Conservation (phyloP, 2,329 filamentous ascomycete genomes). For the Diaporthe batatas region DNA sequence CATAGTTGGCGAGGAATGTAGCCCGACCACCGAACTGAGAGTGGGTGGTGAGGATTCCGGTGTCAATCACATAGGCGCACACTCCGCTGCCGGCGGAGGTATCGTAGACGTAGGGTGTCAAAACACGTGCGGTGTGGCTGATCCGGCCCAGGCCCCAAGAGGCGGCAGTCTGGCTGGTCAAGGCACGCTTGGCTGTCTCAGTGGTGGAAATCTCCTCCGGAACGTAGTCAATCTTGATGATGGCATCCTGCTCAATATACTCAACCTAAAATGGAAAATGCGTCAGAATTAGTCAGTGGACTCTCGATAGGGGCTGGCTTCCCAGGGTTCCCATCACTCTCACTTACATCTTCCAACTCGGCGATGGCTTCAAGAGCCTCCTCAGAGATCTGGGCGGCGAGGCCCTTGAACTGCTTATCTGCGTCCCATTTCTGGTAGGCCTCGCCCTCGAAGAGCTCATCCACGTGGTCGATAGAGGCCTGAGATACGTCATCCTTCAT, state of each 20-base stretch:
- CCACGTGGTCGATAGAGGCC: slow-evolving; percentile 19
- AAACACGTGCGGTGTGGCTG: slow-evolving; percentile 44
- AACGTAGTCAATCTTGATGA: slow-evolving; percentile 19
- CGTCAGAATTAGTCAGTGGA: neutral
- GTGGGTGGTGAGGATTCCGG: slow-evolving; percentile 57
- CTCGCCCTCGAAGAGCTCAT: slow-evolving; percentile 19
- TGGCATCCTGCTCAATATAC: slow-evolving; percentile 29
- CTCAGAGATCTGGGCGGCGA: slow-evolving; percentile 12
- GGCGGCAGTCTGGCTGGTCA: slow-evolving; percentile 25
- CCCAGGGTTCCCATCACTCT: neutral
- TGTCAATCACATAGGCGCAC: slow-evolving; percentile 62
- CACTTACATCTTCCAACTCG: slow-evolving; percentile 23
- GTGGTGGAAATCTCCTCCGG: slow-evolving; percentile 22
- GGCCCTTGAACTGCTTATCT: slow-evolving; percentile 18
- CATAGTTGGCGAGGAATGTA: slow-evolving; percentile 48
- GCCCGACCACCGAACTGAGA: slow-evolving; percentile 49
- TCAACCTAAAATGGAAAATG: neutral
- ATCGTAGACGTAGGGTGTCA: slow-evolving; percentile 46
- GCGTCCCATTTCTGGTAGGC: slow-evolving; percentile 22
- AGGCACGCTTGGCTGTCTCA: slow-evolving; percentile 20
- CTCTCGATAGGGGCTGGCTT: neutral
- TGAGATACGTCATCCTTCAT: slow-evolving; percentile 19
- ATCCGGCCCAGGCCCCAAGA: slow-evolving; percentile 49
- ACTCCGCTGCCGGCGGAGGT: slow-evolving; percentile 45
- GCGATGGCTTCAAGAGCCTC: slow-evolving; percentile 21